A percentile compares a stretch with the other conserved stretches of the same genome.
Evolutionary conservation across 306 rosid genomes (phyloP).

Genomic region (Mimosa bimucronata): DNA sequence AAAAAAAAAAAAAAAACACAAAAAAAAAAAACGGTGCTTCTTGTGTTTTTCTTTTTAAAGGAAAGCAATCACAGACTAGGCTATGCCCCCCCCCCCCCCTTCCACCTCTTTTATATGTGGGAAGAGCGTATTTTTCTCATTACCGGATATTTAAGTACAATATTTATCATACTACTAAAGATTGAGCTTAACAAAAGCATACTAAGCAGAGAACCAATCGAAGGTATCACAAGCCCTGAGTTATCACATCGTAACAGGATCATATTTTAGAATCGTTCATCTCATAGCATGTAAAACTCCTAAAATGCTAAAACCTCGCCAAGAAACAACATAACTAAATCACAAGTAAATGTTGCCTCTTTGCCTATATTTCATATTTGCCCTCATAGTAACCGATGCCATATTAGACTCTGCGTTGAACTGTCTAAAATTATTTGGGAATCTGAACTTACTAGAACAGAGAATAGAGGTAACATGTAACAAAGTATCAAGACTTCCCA

Average conservation of each 20-base stretch:
- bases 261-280: not conserved
- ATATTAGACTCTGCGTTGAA: not conserved
- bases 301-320: not conserved
- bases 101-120: too few relatives aligned
- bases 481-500: constrained; percentile 43
- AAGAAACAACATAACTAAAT: not conserved
- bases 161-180: constrained; percentile 15
- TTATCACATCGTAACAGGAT: constrained; percentile 27
- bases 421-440: not conserved
- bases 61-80: too few relatives aligned
- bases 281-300: not conserved
- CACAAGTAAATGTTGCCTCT: not conserved
- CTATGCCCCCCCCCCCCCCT: too few relatives aligned
- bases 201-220: constrained; percentile 73
- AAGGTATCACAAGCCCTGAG: constrained; percentile 81
- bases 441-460: not conserved
- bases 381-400: not conserved
- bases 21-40: too few relatives aligned
- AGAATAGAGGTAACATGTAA: not conserved
- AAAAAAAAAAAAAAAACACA: too few relatives aligned
- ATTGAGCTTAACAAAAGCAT: constrained; percentile 59
- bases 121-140: too few relatives aligned
- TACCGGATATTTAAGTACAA: too few relatives aligned
- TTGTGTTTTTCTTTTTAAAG: too few relatives aligned
- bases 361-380: not conserved